Evolutionary conservation across 2,329 filamentous ascomycete species (phyloP), one percentile per base, ranked within the genome.

Genomic region (Aulographum hederae): DNA sequence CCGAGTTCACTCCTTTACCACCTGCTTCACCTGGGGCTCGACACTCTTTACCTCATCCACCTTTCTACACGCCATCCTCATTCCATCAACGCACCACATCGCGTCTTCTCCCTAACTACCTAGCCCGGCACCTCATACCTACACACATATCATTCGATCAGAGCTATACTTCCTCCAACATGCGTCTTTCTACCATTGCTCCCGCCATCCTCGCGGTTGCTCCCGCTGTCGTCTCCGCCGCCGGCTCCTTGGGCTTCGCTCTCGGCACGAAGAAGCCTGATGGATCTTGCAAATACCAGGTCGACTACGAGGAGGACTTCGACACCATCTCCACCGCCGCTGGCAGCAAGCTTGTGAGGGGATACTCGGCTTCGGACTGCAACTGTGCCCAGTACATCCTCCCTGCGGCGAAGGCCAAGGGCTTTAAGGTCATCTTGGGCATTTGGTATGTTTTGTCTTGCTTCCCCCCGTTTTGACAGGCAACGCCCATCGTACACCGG

Each of bases 281-380:
- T 43, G 66, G 63, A 26, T 52, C 47, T 26, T 80, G 75, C 64
- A 80, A 80, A 54, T 53, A 53, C 23, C 55, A 60, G 27, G 46
- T 52, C 28, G 73, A 79, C 51, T 80, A 75, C 51, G 63, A 69
- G 42, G 57, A 55, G 31, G 75, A 80, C 49, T 76, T 79, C 48
- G 62, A 69, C 34, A 62, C 65, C 31, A 61, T 79, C 44, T 60
- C 61, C 41, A 46, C 50, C 31, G 46, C 60, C 30, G 58, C 67
- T 19, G 58, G 54, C 34, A 52, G 58, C 26, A 68, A 57, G 21
- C 42, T 77, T 23, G 73, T 79, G 30, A 67, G 76, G 37, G 68
- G 69, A 34, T 81, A 80, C 52, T 63, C 73, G 14, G 69, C 71
- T 13, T 65, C 59, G 32, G 71, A 79, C 47, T 80, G 76, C 53